Conservation (phyloP, 441 rosid species). For the Populus trichocarpa region DNA sequence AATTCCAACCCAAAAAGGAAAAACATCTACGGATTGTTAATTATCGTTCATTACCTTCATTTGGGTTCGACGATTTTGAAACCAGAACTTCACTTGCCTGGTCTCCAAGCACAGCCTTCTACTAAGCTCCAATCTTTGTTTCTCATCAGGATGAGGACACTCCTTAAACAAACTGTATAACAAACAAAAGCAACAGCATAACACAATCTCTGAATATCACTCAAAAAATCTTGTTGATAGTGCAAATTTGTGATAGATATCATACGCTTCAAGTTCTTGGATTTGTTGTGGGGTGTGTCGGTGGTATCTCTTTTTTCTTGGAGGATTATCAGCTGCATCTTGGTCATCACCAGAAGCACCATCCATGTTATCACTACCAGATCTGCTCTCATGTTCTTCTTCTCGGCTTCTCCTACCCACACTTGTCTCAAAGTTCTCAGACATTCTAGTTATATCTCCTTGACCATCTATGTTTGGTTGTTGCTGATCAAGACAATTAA, state of each 20-base stretch:
- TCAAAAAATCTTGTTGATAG: not conserved
- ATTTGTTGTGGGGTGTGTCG: slow-evolving; percentile 93
- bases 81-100: slow-evolving; percentile 96
- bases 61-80: slow-evolving; percentile 96
- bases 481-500: slow-evolving; percentile 31
- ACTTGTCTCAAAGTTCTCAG: slow-evolving; percentile 50
- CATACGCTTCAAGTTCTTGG: slow-evolving; percentile 87
- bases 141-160: slow-evolving; percentile 98
- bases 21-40: not conserved
- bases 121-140: slow-evolving; percentile 86
- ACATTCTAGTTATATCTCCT: slow-evolving; percentile 52
- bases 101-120: slow-evolving; percentile 73
- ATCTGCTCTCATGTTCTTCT: slow-evolving; percentile 88
- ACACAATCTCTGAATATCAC: not conserved
- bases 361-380: slow-evolving; percentile 86
- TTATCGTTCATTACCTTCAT: slow-evolving; percentile 60
- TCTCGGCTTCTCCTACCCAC: slow-evolving; percentile 57
- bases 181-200: not conserved
- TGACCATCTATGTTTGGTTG: slow-evolving; percentile 69
- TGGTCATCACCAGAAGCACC: slow-evolving; percentile 76
- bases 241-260: not conserved
- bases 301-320: slow-evolving; percentile 78
- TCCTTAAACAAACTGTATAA: slow-evolving; percentile 69
- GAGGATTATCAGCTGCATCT: slow-evolving; percentile 65
- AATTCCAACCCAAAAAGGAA: not conserved